Base-by-base conservation (phyloP, 768 basidiomycete species). In the Clitopilus hobsonii region DNA sequence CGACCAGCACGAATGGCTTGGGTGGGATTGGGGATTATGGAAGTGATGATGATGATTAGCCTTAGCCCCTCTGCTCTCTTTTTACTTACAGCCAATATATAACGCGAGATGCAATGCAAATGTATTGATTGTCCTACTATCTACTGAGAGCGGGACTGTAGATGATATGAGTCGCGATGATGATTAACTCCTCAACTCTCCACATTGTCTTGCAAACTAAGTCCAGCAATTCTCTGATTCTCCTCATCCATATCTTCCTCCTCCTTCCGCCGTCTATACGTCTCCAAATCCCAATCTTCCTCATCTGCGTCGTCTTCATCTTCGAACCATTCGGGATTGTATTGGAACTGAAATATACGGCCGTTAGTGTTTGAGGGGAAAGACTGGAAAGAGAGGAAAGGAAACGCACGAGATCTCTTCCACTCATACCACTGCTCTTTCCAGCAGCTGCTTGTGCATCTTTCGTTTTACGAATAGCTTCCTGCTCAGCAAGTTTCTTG, bases 241-340 rank as follows among this genome's bases (percentile, higher is more conserved):
- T 86, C 85, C 18, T 66, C 80, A 3, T 69, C 77, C 11, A 75
- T 48, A 62, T 86, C 83, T 56, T 83, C 83, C 54, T 80, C 81
- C 61, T 86, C 83, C 64, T 84, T 75, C 67, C 84, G 69, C 45
- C 73, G 75, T 60, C 86, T 78, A 69, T 88, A 90, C 60, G 79
- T 76, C 24, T 70, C 62, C 38, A 86, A 69, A 69, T 86, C 84
- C 72, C 83, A 85, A 41, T 81, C 80, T 49, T 84, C 84, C 1
- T 51, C 68, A 16, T 74, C 79, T 3, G 68, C 78, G 0, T 80
- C 80, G 20, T 85, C 84, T 51, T 87, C 81, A 63, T 93, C 93
- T 60, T 86, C 83, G 74, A 94, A 94, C 89, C 91, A 93, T 63
- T 94, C 91, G 16, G 93, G 89, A 70, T 95, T 94, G 83, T 91